Conservation (phyloP, 2,329 filamentous ascomycete species). For the Geosmithia putterillii region DNA sequence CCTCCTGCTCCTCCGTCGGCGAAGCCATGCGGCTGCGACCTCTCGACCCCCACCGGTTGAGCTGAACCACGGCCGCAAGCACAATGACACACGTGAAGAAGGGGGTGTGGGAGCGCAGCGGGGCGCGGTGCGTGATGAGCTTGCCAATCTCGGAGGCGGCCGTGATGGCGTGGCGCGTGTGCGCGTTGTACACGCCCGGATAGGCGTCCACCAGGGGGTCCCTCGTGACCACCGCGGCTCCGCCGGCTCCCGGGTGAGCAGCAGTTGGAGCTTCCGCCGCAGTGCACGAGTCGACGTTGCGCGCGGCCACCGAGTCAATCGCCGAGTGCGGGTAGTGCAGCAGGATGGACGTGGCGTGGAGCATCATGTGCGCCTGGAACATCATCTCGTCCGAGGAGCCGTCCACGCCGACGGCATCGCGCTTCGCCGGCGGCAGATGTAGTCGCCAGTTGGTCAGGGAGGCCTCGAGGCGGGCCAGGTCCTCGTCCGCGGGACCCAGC, state of each 20-base stretch:
- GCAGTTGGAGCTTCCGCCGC: background rate
- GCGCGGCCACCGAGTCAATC: conserved; percentile 47
- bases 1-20: background rate
- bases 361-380: conserved; percentile 82
- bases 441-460: conserved; percentile 62
- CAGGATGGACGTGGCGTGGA: conserved; percentile 52
- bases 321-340: conserved; percentile 72
- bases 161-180: conserved; percentile 69
- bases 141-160: conserved; percentile 68
- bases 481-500: conserved; percentile 39
- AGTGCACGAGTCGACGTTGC: conserved; percentile 52
- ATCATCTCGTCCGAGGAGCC: conserved; percentile 77
- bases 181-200: conserved; percentile 45
- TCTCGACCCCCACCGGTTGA: conserved; percentile 56
- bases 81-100: conserved; percentile 76
- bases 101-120: conserved; percentile 58
- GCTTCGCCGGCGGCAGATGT: conserved; percentile 64
- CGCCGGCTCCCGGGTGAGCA: background rate
- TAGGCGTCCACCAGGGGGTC: conserved; percentile 21
- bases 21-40: background rate
- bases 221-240: conserved; percentile 47
- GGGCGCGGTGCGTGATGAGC: conserved; percentile 60
- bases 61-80: conserved; percentile 66
- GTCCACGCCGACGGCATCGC: conserved; percentile 53
- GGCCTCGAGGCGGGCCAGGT: conserved; percentile 35